Evolutionary conservation across 495 filamentous ascomycete species (phyloP), one percentile per base, ranked within the genome.

Genomic region (Diplogelasinospora grovesii): DNA sequence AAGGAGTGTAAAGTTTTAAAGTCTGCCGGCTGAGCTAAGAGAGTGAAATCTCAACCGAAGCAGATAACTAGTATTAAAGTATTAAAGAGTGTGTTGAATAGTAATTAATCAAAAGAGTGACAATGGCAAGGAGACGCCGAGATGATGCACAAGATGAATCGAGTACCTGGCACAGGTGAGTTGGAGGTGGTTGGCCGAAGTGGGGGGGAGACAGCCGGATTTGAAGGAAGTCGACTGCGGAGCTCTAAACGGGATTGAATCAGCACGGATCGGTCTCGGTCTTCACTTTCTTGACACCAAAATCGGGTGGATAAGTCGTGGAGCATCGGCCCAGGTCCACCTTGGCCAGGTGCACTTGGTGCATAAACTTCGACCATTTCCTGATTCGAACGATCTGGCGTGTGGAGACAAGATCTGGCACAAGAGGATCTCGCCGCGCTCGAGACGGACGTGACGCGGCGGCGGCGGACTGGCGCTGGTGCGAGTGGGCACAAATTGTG

Each of bases 1-100:
- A 40, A 14, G 22, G 38, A 40, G 38, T 31, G 38, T 21, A 3
- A 13, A 8, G 37, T 34, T 56, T 56, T 56, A 58, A 36, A 35
- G 38, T 34, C 23, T 47, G 43, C 43, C 29, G 49, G 41, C 43
- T 43, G 68, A 69, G 66, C 64, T 59, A 53, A 69, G 55, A 46
- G 64, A 70, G 68, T 64, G 62, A 67, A 49, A 44, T 44, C 60
- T 59, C 59, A 59, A 61, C 50, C 55, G 52, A 49, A 48, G 62
- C 48, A 35, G 39, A 54, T 53, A 50, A 64, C 60, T 59, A 65
- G 51, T 62, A 72, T 72, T 72, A 72, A 50, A 45, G 49, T 66
- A 72, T 73, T 72, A 72, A 71, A 39, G 70, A 74, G 64, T 57
- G 70, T 71, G 68, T 38, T 66, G 65, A 67, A 68, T 49, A 62